Evolutionary conservation across 2,329 filamentous ascomycete species (phyloP).

Genomic region (Leptographium radiaticola): DNA sequence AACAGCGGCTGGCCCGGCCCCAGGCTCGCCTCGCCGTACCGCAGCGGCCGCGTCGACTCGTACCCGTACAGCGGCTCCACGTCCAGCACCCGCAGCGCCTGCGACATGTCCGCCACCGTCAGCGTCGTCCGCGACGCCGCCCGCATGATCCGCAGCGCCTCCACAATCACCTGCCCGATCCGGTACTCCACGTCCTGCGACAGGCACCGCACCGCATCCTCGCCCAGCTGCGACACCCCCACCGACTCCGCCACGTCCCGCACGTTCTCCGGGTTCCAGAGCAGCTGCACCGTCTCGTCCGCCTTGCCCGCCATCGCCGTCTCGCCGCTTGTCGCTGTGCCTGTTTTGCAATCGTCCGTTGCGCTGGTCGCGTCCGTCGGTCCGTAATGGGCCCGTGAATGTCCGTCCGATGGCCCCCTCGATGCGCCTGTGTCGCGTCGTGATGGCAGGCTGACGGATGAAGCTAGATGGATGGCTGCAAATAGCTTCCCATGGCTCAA

Average conservation of each 20-base stretch:
- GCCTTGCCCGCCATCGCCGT: neutral
- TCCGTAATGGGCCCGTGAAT: no score
- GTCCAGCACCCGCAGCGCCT: constrained; percentile 74
- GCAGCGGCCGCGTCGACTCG: constrained; percentile 76
- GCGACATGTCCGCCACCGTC: constrained; percentile 77
- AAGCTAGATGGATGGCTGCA: no score
- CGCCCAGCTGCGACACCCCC: constrained; percentile 66
- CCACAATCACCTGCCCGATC: constrained; percentile 82
- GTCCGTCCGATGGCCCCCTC: no score
- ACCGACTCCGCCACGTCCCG: constrained; percentile 93
- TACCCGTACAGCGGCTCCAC: constrained; percentile 95
- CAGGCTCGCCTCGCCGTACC: constrained; percentile 86
- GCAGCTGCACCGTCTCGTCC: constrained; percentile 25
- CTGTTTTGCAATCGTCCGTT: no score
- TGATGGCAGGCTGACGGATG: no score
- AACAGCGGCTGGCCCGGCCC: constrained; percentile 90
- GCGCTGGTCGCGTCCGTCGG: no score
- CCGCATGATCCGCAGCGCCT: constrained; percentile 93
- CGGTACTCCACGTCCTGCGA: constrained; percentile 94
- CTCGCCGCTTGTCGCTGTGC: no score
- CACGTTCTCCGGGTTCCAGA: constrained; percentile 96
- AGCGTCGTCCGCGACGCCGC: constrained; percentile 75
- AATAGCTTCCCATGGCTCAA: no score
- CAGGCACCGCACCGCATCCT: constrained; percentile 77
- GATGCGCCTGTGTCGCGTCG: no score